Evolutionary conservation across 2,329 filamentous ascomycete genomes (phyloP), one percentile per base, ranked within the genome.

Genomic region (Cryphonectria japonica): DNA sequence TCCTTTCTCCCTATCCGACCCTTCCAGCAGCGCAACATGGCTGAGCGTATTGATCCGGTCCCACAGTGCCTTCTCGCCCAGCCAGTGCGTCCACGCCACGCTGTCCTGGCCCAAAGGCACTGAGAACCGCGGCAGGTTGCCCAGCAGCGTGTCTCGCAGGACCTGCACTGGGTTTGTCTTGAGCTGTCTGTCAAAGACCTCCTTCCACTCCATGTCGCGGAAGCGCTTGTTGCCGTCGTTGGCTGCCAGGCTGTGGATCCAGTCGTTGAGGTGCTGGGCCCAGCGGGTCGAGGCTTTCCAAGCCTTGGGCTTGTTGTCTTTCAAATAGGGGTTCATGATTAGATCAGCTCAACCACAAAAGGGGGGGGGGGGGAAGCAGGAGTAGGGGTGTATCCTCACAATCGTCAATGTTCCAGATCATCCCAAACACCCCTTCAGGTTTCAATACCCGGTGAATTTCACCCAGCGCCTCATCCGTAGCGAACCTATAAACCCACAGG

Each of bases 401-500:
- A 74, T 92, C 89, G 78, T 93, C 91, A 71, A 91, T 83, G 75
- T 93, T 93, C 92, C 92, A 94, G 68, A 94, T 89, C 78, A 92
- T 79, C 19, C 89, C 91, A 39, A 94, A 82, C 39, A 84, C 83
- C 8, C 86, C 87, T 8, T 85, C 85, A 0, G 88, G 88, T 76
- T 86, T 86, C 64, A 94, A 80, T 0, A 92, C 85, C 63, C 91
- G 86, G 74, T 89, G 85, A n/a, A 94, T 91, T 75, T 93, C 91
- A 62, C 82, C 79, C 39, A 94, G 80, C 0, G 91, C 83, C 50
- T 87, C 84, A 59, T 85, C 80, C 68, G 86, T 92, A 54, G 91
- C 88, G 80, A 94, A 94, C 91, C 91, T 90, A 65, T 32, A 11
- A 37, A 41, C 32, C 11, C 41, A 37, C n/a, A 34, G 29, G 39